Percentiles rank a stretch among this genome's conserved stretches.
Conservation (phyloP, 306 rosid species). For the Glycine soja region DNA sequence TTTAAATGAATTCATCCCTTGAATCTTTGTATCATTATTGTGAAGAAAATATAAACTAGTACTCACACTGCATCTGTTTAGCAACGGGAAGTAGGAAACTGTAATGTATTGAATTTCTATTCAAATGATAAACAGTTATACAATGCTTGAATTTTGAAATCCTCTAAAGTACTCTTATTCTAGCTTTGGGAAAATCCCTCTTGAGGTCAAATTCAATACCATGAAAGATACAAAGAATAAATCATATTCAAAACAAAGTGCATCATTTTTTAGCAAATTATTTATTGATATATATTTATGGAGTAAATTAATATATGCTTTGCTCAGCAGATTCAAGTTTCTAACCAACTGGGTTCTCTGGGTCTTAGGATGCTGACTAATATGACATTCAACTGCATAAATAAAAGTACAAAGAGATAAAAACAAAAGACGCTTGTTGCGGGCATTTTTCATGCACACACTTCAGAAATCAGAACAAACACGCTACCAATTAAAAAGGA, state of each 20-base stretch:
- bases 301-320: slow-evolving; percentile 4
- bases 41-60: not conserved
- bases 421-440: slow-evolving; percentile 5
- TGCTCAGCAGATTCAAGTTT: not conserved
- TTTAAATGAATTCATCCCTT: not conserved
- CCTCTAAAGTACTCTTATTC: not conserved
- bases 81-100: too few relatives aligned
- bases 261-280: slow-evolving; percentile 3
- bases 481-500: not conserved
- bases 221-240: not conserved
- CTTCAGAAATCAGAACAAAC: slow-evolving; percentile 31
- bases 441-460: slow-evolving; percentile 18
- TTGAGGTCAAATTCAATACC: slow-evolving; percentile 10
- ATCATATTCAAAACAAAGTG: not conserved
- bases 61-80: not conserved
- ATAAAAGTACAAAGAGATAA: slow-evolving; percentile 33
- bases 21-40: not conserved
- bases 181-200: not conserved
- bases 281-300: not conserved
- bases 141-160: not conserved
- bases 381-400: not conserved
- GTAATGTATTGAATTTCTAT: not conserved
- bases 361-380: not conserved
- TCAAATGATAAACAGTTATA: not conserved
- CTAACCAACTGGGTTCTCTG: not conserved